A percentile compares a stretch with the other conserved stretches of the same genome.
Conservation (phyloP, 768 basidiomycete species). For the Suillus lakei region DNA sequence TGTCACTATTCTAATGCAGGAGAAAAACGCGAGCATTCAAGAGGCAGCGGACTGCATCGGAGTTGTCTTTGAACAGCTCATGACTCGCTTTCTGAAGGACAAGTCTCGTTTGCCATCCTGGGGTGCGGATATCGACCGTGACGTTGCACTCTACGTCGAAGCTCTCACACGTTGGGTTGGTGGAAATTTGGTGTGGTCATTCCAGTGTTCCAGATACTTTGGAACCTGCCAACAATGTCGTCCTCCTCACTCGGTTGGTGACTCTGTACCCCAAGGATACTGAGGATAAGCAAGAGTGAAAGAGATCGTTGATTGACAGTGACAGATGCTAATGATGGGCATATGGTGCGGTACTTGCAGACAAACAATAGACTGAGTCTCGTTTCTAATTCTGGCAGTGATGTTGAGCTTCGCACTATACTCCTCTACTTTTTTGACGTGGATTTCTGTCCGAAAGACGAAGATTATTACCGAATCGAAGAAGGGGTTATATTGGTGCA, state of each 20-base stretch:
- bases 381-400: too few relatives aligned
- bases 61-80: constrained; percentile 51
- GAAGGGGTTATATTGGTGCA: too few relatives aligned
- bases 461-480: too few relatives aligned
- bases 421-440: too few relatives aligned
- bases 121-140: constrained; percentile 51
- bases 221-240: constrained; percentile 39
- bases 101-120: constrained; percentile 55
- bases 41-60: constrained; percentile 63
- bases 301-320: background rate
- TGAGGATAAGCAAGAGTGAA: background rate
- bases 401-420: too few relatives aligned
- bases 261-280: background rate
- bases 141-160: constrained; percentile 55
- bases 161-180: constrained; percentile 63
- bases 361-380: too few relatives aligned
- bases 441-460: too few relatives aligned
- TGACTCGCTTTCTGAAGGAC: constrained; percentile 52
- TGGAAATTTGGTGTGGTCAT: constrained; percentile 73
- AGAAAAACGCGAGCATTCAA: constrained; percentile 58
- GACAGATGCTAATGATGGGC: background rate
- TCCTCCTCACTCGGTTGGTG: background rate
- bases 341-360: too few relatives aligned
- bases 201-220: constrained; percentile 72
- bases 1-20: constrained; percentile 68